Conservation (phyloP, 805 yeast species). For the Teunomyces panamensis region DNA sequence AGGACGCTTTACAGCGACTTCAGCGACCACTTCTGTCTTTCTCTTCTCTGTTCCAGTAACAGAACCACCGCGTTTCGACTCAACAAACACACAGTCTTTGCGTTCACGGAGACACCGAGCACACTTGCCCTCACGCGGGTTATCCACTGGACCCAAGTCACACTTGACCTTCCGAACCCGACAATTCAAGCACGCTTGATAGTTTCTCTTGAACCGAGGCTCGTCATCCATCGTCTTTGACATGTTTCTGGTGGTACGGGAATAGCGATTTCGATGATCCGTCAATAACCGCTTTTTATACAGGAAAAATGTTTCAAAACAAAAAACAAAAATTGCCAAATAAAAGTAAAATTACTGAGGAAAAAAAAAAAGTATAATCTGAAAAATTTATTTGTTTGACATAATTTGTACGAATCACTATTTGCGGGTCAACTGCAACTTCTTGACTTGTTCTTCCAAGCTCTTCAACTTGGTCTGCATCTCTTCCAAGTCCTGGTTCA, state of each 20-base stretch:
- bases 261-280: not conserved
- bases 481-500: conserved; percentile 90
- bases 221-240: not conserved
- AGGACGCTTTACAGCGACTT: not conserved
- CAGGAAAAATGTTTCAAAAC: not conserved
- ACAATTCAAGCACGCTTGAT: conserved; percentile 83
- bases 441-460: conserved; percentile 73
- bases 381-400: not conserved
- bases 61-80: conserved; percentile 29
- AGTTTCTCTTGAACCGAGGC: conserved; percentile 54
- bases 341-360: not conserved
- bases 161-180: conserved; percentile 82
- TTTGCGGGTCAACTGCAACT: conserved; percentile 42
- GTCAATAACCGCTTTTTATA: not conserved
- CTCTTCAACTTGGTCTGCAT: conserved; percentile 74
- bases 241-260: conserved; percentile 9
- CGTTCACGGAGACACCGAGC: conserved; percentile 81
- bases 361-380: not conserved
- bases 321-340: not conserved
- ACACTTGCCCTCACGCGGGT: conserved; percentile 80
- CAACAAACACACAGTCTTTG: conserved; percentile 69
- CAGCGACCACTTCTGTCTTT: conserved; percentile 18
- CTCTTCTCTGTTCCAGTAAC: conserved; percentile 43
- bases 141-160: conserved; percentile 73
- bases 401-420: conserved; percentile 4